phyloP scores from a whole-genome alignment of 2,329 filamentous ascomycete species.

The Fusarium sp. region DNA sequence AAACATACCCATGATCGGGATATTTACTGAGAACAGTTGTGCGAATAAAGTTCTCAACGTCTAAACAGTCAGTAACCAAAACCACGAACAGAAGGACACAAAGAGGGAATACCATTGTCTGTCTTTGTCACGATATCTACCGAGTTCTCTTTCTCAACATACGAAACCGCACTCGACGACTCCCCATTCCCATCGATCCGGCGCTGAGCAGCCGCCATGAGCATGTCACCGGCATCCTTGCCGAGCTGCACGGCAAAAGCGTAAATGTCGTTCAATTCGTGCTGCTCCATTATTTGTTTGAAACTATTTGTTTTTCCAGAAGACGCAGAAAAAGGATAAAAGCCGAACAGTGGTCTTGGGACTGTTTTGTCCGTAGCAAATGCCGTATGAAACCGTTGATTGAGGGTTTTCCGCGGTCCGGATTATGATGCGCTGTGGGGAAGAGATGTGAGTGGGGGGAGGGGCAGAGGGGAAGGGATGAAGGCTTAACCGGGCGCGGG shows the following conservation, averaged over 20 bases:
- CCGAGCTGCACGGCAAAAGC: conserved; percentile 75
- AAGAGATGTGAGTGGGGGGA: not conserved
- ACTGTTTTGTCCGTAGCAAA: conserved; percentile 17
- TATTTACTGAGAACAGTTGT: conserved; percentile 67
- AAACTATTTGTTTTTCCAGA: conserved; percentile 13
- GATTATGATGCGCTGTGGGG: conserved; percentile 36
- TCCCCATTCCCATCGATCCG: conserved; percentile 39
- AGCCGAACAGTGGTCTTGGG: not conserved
- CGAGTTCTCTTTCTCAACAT: conserved; percentile 74
- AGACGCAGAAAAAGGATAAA: not conserved
- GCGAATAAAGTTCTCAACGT: conserved; percentile 77
- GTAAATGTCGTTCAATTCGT: conserved; percentile 72
- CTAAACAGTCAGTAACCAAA: conserved; percentile 50
- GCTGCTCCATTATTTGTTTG: conserved; percentile 45
- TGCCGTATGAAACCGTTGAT: conserved; percentile 34
- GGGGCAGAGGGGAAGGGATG: conserved; percentile 26
- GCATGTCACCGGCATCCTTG: conserved; percentile 73
- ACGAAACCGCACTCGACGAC: conserved; percentile 32
- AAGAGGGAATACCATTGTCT: conserved; percentile 67
- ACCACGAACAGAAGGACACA: not conserved
- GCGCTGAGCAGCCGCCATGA: conserved; percentile 66
- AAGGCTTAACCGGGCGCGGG: conserved; percentile 41
- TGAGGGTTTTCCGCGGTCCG: conserved; percentile 17
- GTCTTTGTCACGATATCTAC: conserved; percentile 83
- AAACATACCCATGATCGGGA: conserved; percentile 70